These are phyloP conservation scores for Coemansia sp. DNA, from an alignment of 192 early-diverging fungal species.

Conservation along the genomic window DNA sequence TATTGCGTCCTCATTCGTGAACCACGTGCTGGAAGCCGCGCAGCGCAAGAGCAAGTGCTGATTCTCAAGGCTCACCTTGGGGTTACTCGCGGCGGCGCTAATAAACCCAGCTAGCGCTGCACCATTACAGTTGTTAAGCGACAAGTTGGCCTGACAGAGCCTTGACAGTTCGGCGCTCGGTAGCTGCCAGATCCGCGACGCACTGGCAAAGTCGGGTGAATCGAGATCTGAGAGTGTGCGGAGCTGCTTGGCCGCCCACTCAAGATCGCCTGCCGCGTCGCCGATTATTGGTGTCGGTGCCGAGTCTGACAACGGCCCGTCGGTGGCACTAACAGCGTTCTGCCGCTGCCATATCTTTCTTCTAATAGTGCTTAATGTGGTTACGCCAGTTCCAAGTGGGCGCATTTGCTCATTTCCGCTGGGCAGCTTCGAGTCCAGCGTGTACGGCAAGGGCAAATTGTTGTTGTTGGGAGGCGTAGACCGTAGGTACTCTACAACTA, in stretches of 20 bases:
- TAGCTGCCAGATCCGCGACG: conserved; percentile 23
- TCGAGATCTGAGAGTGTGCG: conserved; percentile 15
- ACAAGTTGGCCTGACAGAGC: conserved; percentile 21
- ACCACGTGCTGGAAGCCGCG: conserved; percentile 10
- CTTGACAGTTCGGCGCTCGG: conserved; percentile 12
- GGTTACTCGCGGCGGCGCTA: conserved; percentile 10
- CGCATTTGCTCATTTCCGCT: background rate
- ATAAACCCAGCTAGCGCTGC: conserved; percentile 24
- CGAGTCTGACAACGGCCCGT: background rate
- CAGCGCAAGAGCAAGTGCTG: conserved; percentile 23
- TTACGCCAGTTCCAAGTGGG: background rate
- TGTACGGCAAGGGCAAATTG: background rate
- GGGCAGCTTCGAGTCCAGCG: background rate
- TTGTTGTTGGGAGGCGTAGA: background rate
- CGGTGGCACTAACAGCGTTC: background rate
- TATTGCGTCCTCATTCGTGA: conserved; percentile 23
- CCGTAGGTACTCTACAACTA: conserved; percentile 12
- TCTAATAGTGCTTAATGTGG: background rate
- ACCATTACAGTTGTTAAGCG: conserved; percentile 11
- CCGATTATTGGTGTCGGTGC: background rate
- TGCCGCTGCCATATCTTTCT: background rate
- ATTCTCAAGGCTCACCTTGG: conserved; percentile 31
- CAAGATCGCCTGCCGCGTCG: background rate
- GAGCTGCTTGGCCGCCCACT: conserved; percentile 26
- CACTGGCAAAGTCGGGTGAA: conserved; percentile 11